phyloP scores from a whole-genome alignment of 2,329 filamentous ascomycete genomes.

The Coccinonectria pachysandricola region DNA sequence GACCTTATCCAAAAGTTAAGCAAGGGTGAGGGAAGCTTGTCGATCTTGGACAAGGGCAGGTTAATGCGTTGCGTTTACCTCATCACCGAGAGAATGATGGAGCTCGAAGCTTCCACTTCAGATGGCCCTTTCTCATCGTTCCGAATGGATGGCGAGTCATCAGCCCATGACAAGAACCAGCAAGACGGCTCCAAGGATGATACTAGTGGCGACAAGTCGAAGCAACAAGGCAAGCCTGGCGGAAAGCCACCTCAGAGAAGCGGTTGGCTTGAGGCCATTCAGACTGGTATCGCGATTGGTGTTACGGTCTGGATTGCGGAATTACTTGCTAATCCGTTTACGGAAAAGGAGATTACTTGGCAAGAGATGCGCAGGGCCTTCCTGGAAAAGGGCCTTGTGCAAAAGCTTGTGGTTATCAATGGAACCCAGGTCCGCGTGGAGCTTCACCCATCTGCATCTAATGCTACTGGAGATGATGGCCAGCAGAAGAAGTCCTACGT shows the following conservation, averaged over 20 bases:
- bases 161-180: conserved; percentile 12
- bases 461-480: conserved; percentile 18
- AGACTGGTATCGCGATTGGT: conserved; percentile 30
- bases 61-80: conserved; percentile 27
- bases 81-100: conserved; percentile 26
- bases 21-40: conserved; percentile 44
- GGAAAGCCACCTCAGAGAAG: conserved; percentile 25
- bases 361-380: conserved; percentile 92
- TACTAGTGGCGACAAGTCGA: conserved; percentile 13
- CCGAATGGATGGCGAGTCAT: conserved; percentile 13
- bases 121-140: conserved; percentile 11
- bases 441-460: conserved; percentile 58
- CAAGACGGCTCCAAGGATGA: conserved; percentile 10
- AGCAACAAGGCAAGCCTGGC: conserved; percentile 23
- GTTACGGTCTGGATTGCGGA: conserved; percentile 45
- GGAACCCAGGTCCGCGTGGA: conserved; percentile 66
- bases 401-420: conserved; percentile 77
- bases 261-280: conserved; percentile 25
- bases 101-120: conserved; percentile 12
- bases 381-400: conserved; percentile 89
- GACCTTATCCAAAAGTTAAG: conserved; percentile 45
- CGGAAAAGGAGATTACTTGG: conserved; percentile 78
- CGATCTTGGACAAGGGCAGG: conserved; percentile 27
- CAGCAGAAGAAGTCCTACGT: conserved; percentile 48
- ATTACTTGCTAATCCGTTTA: conserved; percentile 29